Evolutionary conservation across 176 grass and related monocot species (phyloP).

Genomic region (Hordeum vulgare): MorexV3_pseudomolecules_assembly NC_058524.1:123252784-123253283

Average conservation of each 20-base stretch:
- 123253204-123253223: not conserved
- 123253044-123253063: not conserved
- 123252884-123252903: not conserved
- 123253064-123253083: not conserved
- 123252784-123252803: not conserved
- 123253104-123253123: too few species aligned
- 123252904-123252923: not conserved
- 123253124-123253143: too few species aligned
- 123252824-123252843: not conserved
- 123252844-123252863: not conserved
- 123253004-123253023: not conserved
- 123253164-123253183: too few species aligned
- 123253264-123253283: not conserved
- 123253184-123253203: not conserved
- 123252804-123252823: not conserved
- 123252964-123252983: constrained; percentile 16
- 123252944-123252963: not conserved
- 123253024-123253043: not conserved
- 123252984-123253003: not conserved
- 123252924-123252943: not conserved
- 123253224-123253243: not conserved
- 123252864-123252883: not conserved
- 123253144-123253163: too few species aligned
- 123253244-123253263: not conserved
- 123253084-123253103: not conserved